Base-by-base conservation (phyloP, 805 yeast genomes). In the Wickerhamiella kurtzmanii region DNA sequence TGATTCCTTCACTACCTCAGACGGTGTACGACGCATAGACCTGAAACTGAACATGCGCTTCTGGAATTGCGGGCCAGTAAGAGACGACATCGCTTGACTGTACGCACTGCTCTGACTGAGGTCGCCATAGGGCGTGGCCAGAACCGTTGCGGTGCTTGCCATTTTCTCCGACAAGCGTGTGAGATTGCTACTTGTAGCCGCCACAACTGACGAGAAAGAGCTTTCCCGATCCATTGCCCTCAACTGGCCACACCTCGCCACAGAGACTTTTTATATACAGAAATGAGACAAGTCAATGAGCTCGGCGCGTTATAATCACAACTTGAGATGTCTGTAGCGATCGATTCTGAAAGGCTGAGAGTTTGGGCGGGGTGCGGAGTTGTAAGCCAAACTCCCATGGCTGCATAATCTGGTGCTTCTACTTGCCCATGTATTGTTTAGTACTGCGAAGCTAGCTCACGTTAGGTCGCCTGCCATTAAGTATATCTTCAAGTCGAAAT, bases 41-140 rank as follows among this genome's bases (percentile, higher is more conserved):
- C 50, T 42, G 45, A 62, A 60, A 17, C 66, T 53, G 43, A 66
- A 65, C 41, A 66, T 40, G 53, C 66, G 59, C 59, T 65, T 55
- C 57, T 67, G 64, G 63, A 72, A 58, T 53, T 71, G 56, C 60
- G 65, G 53, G 57, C 66, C 50, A 56, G 65, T 44, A 55, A 64
- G 67, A 28, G 72, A 76, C 40, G 63, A 63, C 62, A 76, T 64
- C 6, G 76, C 74, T 35, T 60, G 62, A 50, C 72, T 68, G 52
- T 72, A 75, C 44, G 64, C 11, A 6, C 32, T 63, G 3, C 37
- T 20, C 21, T 63, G 57, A 8, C 52, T 49, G 9, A 69, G 56
- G 46, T 71, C 65, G 2, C 68, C 67, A 45, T 65, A 64, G 17
- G 59, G 57, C 11, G 55, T 44, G 32, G 64, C 54, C 37, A 67